A percentile compares a stretch with the other conserved stretches of the same genome.
phyloP scores from a whole-genome alignment of 805 yeast genomes.

The Tetrapisispora namnaoensis region DNA sequence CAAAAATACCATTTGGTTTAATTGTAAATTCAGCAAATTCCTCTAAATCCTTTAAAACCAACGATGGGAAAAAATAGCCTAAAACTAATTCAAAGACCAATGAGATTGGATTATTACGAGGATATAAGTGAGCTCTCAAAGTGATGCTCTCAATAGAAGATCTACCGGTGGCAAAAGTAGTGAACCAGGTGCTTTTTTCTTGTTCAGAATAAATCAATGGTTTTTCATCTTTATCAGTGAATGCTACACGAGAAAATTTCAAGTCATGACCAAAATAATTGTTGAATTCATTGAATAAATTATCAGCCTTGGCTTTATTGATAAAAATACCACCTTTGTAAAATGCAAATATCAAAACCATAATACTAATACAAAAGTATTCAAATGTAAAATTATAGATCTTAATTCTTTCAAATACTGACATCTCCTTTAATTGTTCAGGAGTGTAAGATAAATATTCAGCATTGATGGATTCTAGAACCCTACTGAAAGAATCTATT shows the following conservation, averaged over 20 bases:
- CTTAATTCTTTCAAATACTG: conserved; percentile 47
- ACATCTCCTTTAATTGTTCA: conserved; percentile 50
- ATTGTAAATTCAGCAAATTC: conserved; percentile 48
- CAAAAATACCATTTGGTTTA: conserved; percentile 34
- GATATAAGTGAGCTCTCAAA: conserved; percentile 52
- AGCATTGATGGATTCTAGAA: conserved; percentile 19
- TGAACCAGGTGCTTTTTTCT: conserved; percentile 29
- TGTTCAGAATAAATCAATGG: conserved; percentile 31
- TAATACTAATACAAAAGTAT: conserved; percentile 41
- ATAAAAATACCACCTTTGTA: conserved; percentile 50
- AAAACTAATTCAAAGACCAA: conserved; percentile 54
- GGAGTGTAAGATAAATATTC: conserved; percentile 25
- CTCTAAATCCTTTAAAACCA: conserved; percentile 47
- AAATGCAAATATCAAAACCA: conserved; percentile 38
- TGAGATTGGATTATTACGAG: conserved; percentile 72
- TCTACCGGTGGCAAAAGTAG: conserved; percentile 83
- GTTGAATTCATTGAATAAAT: conserved; percentile 40
- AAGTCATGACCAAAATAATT: conserved; percentile 48
- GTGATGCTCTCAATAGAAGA: conserved; percentile 56
- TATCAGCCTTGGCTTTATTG: conserved; percentile 48
- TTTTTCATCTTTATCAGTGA: conserved; percentile 17
- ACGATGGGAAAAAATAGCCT: conserved; percentile 46
- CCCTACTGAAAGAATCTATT: conserved; percentile 7
- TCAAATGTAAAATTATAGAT: conserved; percentile 75
- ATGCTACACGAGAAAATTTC: conserved; percentile 54